These are phyloP conservation scores for Lyophyllum decastes DNA, from an alignment of 768 basidiomycete species.

Conservation along the genomic window DNA sequence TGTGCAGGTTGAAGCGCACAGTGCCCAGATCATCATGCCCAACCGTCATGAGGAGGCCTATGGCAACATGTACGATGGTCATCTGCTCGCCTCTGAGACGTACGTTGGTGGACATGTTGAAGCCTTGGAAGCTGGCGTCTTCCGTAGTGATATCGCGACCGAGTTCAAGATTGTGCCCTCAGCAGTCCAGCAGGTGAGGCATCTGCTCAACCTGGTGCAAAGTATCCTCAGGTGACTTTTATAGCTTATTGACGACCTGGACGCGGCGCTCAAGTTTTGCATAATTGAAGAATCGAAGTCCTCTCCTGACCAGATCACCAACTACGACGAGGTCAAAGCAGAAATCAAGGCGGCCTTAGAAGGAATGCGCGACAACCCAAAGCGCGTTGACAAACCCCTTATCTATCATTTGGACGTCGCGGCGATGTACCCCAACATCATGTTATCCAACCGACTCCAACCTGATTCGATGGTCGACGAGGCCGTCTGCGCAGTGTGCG, in stretches of 20 bases:
- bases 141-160: constrained; percentile 91
- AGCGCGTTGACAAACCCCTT: constrained; percentile 86
- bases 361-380: constrained; percentile 87
- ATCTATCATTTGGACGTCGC: constrained; percentile 99
- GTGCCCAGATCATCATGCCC: constrained; percentile 93
- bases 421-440: constrained; percentile 99
- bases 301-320: constrained; percentile 81
- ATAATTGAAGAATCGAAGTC: constrained; percentile 83
- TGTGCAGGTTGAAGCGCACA: constrained; percentile 91
- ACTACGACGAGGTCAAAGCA: constrained; percentile 90
- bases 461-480: constrained; percentile 98
- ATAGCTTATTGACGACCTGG: constrained; percentile 92
- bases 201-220: not conserved
- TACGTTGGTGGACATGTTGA: constrained; percentile 99
- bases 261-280: constrained; percentile 87
- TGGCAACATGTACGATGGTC: constrained; percentile 92
- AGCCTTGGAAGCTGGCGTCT: constrained; percentile 97
- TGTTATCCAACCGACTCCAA: constrained; percentile 98
- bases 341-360: constrained; percentile 80
- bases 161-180: constrained; percentile 93
- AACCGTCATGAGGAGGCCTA: constrained; percentile 94
- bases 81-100: constrained; percentile 95
- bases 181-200: constrained; percentile 76
- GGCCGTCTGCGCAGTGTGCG: constrained; percentile 95
- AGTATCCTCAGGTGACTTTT: not conserved